Evolutionary conservation across 116 monocot genomes (phyloP).

Genomic region (Zostera marina): DNA sequence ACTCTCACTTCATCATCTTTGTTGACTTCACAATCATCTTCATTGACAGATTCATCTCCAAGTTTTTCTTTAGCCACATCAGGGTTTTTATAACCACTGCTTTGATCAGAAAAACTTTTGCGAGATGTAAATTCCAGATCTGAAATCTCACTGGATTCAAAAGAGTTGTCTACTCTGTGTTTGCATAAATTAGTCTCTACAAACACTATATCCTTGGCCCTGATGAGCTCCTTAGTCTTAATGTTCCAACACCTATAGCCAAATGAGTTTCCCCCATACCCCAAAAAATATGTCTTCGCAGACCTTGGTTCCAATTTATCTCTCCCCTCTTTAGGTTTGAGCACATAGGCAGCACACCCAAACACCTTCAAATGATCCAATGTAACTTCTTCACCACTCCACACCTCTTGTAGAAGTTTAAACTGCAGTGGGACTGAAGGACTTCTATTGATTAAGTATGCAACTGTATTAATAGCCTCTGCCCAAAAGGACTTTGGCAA

Average conservation of each 20-base stretch:
- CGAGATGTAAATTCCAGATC: too few relatives aligned
- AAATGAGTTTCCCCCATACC: background rate
- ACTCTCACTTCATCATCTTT: too few relatives aligned
- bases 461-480: background rate
- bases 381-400: background rate
- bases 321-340: background rate
- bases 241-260: conserved; percentile 2
- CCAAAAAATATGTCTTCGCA: background rate
- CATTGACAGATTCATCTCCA: too few relatives aligned
- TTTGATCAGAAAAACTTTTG: too few relatives aligned
- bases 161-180: too few relatives aligned
- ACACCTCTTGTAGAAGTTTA: background rate
- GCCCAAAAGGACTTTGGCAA: background rate
- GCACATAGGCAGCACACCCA: background rate
- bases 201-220: background rate
- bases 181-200: background rate
- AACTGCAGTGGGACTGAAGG: background rate
- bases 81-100: too few relatives aligned
- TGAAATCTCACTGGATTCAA: too few relatives aligned
- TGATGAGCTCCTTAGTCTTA: background rate
- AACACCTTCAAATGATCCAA: background rate
- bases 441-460: background rate
- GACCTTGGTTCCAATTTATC: background rate
- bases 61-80: too few relatives aligned
- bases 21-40: too few relatives aligned